Evolutionary conservation across 805 yeast species (phyloP).

Genomic region (Metschnikowia kofuensis): DNA sequence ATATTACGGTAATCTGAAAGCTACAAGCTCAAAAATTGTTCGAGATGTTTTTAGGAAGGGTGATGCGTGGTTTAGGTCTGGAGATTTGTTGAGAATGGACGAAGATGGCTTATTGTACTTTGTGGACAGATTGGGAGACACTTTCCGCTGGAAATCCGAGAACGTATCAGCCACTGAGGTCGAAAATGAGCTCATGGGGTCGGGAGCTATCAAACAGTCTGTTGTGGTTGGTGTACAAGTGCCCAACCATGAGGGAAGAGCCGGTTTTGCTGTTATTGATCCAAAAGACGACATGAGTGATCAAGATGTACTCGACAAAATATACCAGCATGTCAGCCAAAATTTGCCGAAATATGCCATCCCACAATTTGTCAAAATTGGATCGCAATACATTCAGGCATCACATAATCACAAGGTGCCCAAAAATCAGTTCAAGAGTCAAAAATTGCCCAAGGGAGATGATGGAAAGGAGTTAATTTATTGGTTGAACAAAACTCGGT

Average conservation of each 20-base stretch:
- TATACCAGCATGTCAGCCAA: conserved; percentile 26
- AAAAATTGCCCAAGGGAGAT: conserved; percentile 65
- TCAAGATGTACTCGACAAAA: conserved; percentile 24
- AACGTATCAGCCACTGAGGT: conserved; percentile 93
- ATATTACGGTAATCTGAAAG: conserved; percentile 74
- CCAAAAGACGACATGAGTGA: conserved; percentile 35
- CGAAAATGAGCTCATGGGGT: conserved; percentile 65
- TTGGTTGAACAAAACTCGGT: conserved; percentile 61
- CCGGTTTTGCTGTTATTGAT: conserved; percentile 82
- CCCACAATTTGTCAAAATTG: conserved; percentile 78
- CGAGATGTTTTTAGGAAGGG: conserved; percentile 76
- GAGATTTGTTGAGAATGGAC: conserved; percentile 76
- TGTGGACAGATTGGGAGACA: conserved; percentile 91
- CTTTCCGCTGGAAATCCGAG: conserved; percentile 95
- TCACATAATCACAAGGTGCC: conserved; percentile 83
- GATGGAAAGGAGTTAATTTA: conserved; percentile 59
- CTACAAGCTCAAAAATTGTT: conserved; percentile 73
- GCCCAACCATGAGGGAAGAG: conserved; percentile 90
- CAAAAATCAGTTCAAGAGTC: conserved; percentile 65
- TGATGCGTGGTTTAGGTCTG: conserved; percentile 88
- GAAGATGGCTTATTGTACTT: conserved; percentile 69
- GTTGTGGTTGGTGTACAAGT: conserved; percentile 87
- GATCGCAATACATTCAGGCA: conserved; percentile 49
- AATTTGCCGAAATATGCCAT: conserved; percentile 80
- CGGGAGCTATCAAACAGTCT: conserved; percentile 52